A percentile compares a stretch with the other conserved stretches of the same genome.
Conservation (phyloP, 192 early-diverging fungal genomes). For the Backusella westeae region DNA sequence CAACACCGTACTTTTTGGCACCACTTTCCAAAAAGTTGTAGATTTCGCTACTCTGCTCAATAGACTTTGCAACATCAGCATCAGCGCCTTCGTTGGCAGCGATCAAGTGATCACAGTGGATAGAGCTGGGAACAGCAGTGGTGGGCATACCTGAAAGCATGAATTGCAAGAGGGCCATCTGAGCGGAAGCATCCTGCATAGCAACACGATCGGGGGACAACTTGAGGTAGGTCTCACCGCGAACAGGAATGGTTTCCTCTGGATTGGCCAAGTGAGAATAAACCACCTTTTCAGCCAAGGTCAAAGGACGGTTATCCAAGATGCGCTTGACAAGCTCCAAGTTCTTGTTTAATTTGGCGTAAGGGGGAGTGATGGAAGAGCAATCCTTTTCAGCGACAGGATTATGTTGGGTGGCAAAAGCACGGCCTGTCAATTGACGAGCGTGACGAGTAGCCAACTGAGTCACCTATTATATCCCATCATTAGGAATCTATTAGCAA, state of each 20-base stretch:
- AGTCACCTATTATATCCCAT: not conserved
- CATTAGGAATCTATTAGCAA: not conserved
- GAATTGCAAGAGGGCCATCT: slow-evolving; percentile 98
- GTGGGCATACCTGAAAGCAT: slow-evolving; percentile 94
- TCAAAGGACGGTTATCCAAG: slow-evolving; percentile 64
- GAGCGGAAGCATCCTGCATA: slow-evolving; percentile 92
- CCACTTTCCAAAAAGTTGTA: slow-evolving; percentile 88
- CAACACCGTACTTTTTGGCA: slow-evolving; percentile 90
- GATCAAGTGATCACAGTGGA: slow-evolving; percentile 99
- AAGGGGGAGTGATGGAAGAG: slow-evolving; percentile 50
- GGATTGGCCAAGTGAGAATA: slow-evolving; percentile 86
- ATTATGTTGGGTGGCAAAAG: slow-evolving; percentile 28
- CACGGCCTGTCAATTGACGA: not conserved
- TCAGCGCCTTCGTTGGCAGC: slow-evolving; percentile 88
- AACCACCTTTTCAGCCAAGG: slow-evolving; percentile 94
- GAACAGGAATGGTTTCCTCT: slow-evolving; percentile 55
- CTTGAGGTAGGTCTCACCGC: slow-evolving; percentile 91
- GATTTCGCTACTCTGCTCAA: slow-evolving; percentile 91
- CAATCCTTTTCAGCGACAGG: slow-evolving; percentile 42
- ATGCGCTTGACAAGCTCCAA: slow-evolving; percentile 48
- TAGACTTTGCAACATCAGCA: slow-evolving; percentile 79
- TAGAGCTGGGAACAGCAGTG: slow-evolving; percentile 93
- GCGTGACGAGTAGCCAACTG: not conserved
- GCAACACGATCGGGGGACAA: slow-evolving; percentile 95
- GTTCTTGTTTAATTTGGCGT: slow-evolving; percentile 45